These are phyloP conservation scores for Penicillium taxi DNA, from an alignment of 495 filamentous ascomycete genomes.

Conservation along the genomic window DNA sequence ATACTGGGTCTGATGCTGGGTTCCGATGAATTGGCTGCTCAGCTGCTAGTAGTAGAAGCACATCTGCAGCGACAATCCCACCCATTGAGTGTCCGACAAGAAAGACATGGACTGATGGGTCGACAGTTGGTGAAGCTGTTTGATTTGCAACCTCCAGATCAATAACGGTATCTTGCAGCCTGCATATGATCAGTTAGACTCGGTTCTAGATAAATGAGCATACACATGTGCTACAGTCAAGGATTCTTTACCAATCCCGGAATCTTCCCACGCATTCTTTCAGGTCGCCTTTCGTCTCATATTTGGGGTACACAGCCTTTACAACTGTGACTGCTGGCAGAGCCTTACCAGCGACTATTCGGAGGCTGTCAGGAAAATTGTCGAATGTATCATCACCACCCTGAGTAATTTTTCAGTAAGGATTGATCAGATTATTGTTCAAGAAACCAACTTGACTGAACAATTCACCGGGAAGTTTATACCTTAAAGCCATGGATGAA, in stretches of 20 bases:
- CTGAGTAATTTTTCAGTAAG: too few species aligned
- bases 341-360: constrained; percentile 56
- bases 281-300: constrained; percentile 85
- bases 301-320: constrained; percentile 75
- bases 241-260: constrained; percentile 65
- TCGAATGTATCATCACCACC: constrained; percentile 86
- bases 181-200: constrained; percentile 21
- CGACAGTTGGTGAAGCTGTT: constrained; percentile 81
- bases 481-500: constrained; percentile 99
- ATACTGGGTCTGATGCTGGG: constrained; percentile 16
- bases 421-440: too few species aligned
- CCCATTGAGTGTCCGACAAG: constrained; percentile 94
- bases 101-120: constrained; percentile 77
- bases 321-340: constrained; percentile 67
- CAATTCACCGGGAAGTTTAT: constrained; percentile 8
- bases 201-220: background rate
- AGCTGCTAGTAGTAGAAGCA: constrained; percentile 58
- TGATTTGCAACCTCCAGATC: constrained; percentile 79
- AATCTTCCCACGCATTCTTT: constrained; percentile 71
- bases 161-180: constrained; percentile 87
- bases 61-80: constrained; percentile 90
- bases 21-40: constrained; percentile 55
- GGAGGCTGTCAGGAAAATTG: constrained; percentile 66
- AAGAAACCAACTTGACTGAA: constrained; percentile 3
- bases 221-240: background rate